A percentile compares a stretch with the other conserved stretches of the same genome.
Evolutionary conservation across 805 yeast species (phyloP).

Genomic region (Monosporozyma unispora): DNA sequence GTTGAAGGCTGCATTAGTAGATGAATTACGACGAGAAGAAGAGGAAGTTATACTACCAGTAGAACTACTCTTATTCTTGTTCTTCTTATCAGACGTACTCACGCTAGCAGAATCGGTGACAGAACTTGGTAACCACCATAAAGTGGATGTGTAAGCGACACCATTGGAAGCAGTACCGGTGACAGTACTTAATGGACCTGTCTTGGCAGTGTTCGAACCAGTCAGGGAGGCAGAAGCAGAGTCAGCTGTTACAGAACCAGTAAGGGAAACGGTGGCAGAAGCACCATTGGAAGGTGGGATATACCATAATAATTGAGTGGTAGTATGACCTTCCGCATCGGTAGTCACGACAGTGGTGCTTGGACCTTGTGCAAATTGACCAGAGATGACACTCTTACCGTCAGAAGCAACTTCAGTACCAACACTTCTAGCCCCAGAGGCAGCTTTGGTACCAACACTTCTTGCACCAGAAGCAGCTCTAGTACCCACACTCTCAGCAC

Average conservation of each 20-base stretch:
- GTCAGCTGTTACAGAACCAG: too few species aligned
- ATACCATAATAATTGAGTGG: slow-evolving; percentile 17
- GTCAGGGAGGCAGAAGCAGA: not conserved
- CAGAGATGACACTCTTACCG: not conserved
- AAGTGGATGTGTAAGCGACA: slow-evolving; percentile 17
- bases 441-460: not conserved
- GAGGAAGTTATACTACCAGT: not conserved
- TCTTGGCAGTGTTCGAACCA: slow-evolving; percentile 3
- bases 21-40: not conserved
- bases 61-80: not conserved
- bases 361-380: slow-evolving; percentile 11
- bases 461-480: not conserved
- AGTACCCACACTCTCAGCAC: not conserved
- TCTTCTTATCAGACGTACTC: not conserved
- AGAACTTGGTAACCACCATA: slow-evolving; percentile 15
- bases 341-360: slow-evolving; percentile 16
- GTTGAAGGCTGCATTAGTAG: slow-evolving; percentile 6
- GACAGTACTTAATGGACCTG: slow-evolving; percentile 15
- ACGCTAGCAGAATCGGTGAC: not conserved
- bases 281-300: not conserved
- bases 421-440: slow-evolving; percentile 1
- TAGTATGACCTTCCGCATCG: slow-evolving; percentile 12
- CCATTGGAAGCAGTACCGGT: slow-evolving; percentile 18
- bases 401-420: slow-evolving; percentile 1
- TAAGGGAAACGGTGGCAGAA: not conserved